Evolutionary conservation across 2,329 filamentous ascomycete genomes (phyloP), one percentile per base, ranked within the genome.

Genomic region (Ophiocordyceps camponoti-saundersi): DNA sequence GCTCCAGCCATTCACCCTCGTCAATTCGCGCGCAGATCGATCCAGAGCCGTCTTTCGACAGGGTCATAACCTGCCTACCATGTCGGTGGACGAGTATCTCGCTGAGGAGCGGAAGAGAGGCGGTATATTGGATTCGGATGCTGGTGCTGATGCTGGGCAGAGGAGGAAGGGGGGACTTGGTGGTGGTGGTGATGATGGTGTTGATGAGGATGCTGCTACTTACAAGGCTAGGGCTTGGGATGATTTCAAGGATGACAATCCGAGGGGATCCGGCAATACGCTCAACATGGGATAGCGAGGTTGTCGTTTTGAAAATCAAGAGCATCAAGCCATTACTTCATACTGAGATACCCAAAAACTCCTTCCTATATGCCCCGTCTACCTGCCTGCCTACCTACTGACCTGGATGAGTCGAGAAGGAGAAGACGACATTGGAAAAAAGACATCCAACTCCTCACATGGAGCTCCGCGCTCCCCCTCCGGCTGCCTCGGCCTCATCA

Each of bases 31-130:
- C 36, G 79, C 86, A 51, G 80, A 87, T 50, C 64, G 95, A 49
- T 77, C 80, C 50, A 72, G 80, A 49, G 83, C 83, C 3, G 90
- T 98, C 0, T 98, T 98, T 64, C 75, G 85, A 47, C 79, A 87
- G 0, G 87, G 92, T 8, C 92, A 98, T 61, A 95, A 86, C 64
- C 67, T 98, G 49, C 92, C 92, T 1, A 96, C 92, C 3, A 96
- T 98, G 92, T 85, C 79, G 1, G 95, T 98, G 51, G 92, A 98
- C 55, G 92, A 98, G 66, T 98, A 96, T 59, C 70, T 98, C 16
- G 92, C 93, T 46, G 90, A 96, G 63, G 92, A 96, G 67, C 75
- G 76, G 58, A 75, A 77, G 53, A 72, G 85, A 51, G 92, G 92
- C 16, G 86, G 86, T 20, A 89, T 98, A 49, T 85, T 96, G 47